Conservation (phyloP, 257 asterid species). For the Linaria vulgaris region DNA sequence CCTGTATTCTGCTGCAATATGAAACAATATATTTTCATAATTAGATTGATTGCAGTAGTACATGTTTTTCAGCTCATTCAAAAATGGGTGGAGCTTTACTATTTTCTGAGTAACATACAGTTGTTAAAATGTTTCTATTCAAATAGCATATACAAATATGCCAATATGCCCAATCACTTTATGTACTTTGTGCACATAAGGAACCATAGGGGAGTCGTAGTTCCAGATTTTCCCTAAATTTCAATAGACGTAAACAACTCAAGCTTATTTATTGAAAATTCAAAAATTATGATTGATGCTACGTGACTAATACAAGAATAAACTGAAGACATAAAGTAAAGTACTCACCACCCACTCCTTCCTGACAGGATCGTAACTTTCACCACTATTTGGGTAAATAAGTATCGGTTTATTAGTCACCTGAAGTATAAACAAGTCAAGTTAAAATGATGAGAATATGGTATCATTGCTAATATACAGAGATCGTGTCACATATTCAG, state of each 20-base stretch:
- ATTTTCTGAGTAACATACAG: not conserved
- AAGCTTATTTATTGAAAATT: not conserved
- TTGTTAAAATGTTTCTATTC: not conserved
- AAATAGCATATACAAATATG: not conserved
- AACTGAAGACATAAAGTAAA: not conserved
- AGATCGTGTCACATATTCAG: not conserved
- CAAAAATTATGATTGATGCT: not conserved
- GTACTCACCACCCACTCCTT: slow-evolving; percentile 85
- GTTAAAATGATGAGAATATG: not conserved
- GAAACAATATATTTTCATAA: not conserved
- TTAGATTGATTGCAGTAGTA: not conserved
- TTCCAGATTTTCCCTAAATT: not conserved
- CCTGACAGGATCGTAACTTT: slow-evolving; percentile 64
- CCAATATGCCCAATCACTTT: not conserved
- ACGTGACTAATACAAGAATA: not conserved
- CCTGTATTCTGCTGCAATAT: slow-evolving; percentile 76
- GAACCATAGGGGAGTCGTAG: not conserved
- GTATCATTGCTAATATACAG: slow-evolving; percentile 1
- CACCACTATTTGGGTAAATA: slow-evolving; percentile 89
- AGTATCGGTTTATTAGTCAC: slow-evolving; percentile 70
- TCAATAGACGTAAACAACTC: not conserved
- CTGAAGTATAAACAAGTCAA: slow-evolving; percentile 39
- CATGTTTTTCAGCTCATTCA: not conserved
- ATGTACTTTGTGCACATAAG: not conserved
- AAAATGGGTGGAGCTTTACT: not conserved